phyloP scores from a whole-genome alignment of 108 stramenopile genomes.

The Stephanodiscus triporus region DNA sequence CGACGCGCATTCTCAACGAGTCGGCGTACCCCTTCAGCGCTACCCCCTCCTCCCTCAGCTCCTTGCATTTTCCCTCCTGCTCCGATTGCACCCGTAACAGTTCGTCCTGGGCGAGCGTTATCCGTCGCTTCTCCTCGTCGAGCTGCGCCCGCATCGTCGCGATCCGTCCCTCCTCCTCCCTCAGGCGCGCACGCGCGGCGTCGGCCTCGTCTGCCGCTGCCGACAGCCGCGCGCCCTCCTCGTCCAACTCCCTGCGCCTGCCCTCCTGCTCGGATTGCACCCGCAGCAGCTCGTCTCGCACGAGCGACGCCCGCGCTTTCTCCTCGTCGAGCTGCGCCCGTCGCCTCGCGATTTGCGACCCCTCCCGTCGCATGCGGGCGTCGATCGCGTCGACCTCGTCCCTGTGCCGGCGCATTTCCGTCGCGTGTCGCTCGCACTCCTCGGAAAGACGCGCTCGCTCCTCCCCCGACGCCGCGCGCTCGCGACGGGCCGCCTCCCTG shows the following conservation, averaged over 20 bases:
- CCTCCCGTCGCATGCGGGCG: background rate
- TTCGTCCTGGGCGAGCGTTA: constrained; percentile 25
- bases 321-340: background rate
- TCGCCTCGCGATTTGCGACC: background rate
- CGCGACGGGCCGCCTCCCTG: no score
- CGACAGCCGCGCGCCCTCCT: background rate
- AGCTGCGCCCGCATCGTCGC: background rate
- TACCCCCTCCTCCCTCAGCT: constrained; percentile 20
- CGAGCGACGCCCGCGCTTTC: background rate
- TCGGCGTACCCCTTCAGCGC: constrained; percentile 25
- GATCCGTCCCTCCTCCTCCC: constrained; percentile 22
- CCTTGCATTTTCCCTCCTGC: constrained; percentile 9
- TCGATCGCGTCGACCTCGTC: background rate
- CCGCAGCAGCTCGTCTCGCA: background rate
- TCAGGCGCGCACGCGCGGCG: constrained; percentile 1
- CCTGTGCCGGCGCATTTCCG: background rate
- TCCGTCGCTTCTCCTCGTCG: constrained; percentile 26
- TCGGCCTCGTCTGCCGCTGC: background rate
- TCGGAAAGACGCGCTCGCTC: no score
- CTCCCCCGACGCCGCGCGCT: no score
- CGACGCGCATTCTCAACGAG: constrained; percentile 25
- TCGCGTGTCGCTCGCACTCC: constrained; percentile 6
- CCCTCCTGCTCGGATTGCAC: background rate
- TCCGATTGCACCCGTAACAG: constrained; percentile 27
- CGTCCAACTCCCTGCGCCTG: background rate